Conservation (phyloP, 495 filamentous ascomycete genomes). For the Bryoglossum gracile region DNA sequence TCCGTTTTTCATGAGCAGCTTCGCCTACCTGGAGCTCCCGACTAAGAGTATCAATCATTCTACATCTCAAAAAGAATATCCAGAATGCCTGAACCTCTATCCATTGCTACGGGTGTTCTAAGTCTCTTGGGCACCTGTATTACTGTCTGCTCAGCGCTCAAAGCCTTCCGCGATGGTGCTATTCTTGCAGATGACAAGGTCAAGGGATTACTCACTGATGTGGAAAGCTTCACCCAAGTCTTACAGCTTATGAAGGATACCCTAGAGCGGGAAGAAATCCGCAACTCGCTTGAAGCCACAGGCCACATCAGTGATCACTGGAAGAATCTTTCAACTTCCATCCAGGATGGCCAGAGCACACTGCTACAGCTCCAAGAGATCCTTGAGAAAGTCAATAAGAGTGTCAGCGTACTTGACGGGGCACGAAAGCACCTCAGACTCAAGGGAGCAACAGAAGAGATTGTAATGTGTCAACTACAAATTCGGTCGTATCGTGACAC, state of each 20-base stretch:
- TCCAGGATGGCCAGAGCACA: constrained; percentile 13
- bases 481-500: constrained; percentile 8
- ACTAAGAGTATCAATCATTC: too few species aligned
- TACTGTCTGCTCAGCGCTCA: constrained; percentile 2
- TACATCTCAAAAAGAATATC: neutral
- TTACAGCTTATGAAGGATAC: constrained; percentile 15
- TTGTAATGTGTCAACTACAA: constrained; percentile 8
- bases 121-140: constrained; percentile 7
- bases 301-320: constrained; percentile 18
- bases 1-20: too few species aligned
- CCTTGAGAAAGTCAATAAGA: constrained; percentile 14
- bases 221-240: constrained; percentile 15
- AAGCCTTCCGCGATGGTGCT: constrained; percentile 11
- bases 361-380: constrained; percentile 3
- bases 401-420: constrained; percentile 9
- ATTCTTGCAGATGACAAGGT: constrained; percentile 10
- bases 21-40: too few species aligned
- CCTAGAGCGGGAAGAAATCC: constrained; percentile 8
- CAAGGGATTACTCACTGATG: constrained; percentile 9
- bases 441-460: constrained; percentile 7
- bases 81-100: constrained; percentile 11
- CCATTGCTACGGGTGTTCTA: constrained; percentile 10
- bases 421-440: constrained; percentile 7
- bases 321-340: constrained; percentile 9
- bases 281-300: constrained; percentile 1